phyloP scores from a whole-genome alignment of 768 basidiomycete genomes.

The Leccinum variicolor region DNA sequence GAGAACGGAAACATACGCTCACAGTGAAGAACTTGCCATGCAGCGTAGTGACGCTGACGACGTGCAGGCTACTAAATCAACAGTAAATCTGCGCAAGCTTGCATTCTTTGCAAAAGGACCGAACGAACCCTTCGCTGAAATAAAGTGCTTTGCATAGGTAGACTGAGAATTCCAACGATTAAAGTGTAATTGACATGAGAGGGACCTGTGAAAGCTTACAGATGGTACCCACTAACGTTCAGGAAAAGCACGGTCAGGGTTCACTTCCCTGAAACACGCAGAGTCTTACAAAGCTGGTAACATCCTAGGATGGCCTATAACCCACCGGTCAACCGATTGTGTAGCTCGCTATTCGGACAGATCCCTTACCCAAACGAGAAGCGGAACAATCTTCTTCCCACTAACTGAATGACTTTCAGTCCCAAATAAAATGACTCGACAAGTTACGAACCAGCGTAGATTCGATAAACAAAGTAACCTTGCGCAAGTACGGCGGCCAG shows the following conservation, averaged over 20 bases:
- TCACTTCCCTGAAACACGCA: too few species aligned
- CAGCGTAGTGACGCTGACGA: background rate
- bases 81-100: background rate
- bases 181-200: background rate
- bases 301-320: constrained; percentile 1
- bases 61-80: background rate
- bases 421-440: too few species aligned
- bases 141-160: constrained; percentile 1
- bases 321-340: background rate
- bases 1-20: background rate
- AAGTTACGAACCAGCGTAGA: constrained; percentile 6
- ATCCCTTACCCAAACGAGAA: constrained; percentile 12
- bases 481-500: constrained; percentile 4
- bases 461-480: constrained; percentile 11
- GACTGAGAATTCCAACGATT: constrained; percentile 1
- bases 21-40: background rate
- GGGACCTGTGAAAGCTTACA: background rate
- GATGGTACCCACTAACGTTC: background rate
- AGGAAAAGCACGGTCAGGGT: background rate
- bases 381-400: background rate
- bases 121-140: constrained; percentile 1
- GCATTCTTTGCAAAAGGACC: background rate
- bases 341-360: background rate
- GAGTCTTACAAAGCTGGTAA: constrained; percentile 10
- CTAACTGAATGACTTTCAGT: constrained; percentile 2